phyloP scores from a whole-genome alignment of 2,329 filamentous ascomycete genomes.

The Ceratocystis huliohia region DNA sequence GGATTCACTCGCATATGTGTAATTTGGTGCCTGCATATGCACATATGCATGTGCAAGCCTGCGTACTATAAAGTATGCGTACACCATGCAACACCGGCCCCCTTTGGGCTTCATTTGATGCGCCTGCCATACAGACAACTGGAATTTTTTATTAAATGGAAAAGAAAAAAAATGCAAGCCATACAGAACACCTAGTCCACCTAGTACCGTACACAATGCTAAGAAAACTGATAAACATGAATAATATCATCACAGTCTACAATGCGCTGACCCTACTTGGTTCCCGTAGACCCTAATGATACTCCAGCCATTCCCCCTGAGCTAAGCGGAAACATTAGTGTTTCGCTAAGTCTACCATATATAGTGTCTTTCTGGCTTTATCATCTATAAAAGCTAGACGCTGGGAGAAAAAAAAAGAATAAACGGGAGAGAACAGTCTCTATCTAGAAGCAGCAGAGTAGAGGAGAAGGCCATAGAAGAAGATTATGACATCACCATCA shows the following conservation, averaged over 20 bases:
- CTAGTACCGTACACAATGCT: neutral
- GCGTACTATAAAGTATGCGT: neutral
- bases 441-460: neutral
- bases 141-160: neutral
- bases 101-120: neutral
- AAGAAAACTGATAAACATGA: neutral
- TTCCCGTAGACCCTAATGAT: neutral
- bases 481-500: neutral
- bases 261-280: neutral
- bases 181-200: no score
- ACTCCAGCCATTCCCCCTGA: neutral
- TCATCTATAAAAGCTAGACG: no score
- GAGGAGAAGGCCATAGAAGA: neutral
- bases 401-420: neutral
- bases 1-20: neutral
- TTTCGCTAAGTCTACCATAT: neutral
- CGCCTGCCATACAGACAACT: neutral
- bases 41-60: neutral
- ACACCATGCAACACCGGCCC: neutral
- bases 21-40: neutral
- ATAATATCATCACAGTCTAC: neutral
- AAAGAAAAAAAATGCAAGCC: no score
- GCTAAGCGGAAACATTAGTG: constrained; percentile 14
- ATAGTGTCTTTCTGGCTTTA: neutral
- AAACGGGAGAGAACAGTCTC: no score